Evolutionary conservation across 768 basidiomycete genomes (phyloP).

Genomic region (Lactarius hengduanensis): DNA sequence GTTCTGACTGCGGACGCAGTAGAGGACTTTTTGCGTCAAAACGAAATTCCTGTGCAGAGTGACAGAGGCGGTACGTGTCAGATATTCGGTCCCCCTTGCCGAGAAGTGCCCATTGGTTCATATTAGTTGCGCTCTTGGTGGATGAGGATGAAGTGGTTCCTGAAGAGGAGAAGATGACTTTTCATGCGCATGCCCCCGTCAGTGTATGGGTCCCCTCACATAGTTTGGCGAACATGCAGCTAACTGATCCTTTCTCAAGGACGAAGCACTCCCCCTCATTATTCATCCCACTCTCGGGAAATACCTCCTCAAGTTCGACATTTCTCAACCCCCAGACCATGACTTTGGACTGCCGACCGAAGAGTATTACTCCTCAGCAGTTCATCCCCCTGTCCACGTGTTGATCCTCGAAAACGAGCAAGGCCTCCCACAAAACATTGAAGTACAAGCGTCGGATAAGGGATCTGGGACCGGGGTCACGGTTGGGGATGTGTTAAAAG

Average conservation of each 20-base stretch:
- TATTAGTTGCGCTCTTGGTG: conserved; percentile 12
- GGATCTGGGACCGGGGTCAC: conserved; percentile 12
- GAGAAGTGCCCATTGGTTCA: not conserved
- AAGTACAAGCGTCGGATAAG: conserved; percentile 14
- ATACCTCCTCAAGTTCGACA: conserved; percentile 10
- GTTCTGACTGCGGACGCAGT: conserved; percentile 22
- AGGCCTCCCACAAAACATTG: conserved; percentile 23
- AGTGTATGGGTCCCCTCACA: not conserved
- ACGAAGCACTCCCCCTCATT: conserved; percentile 20
- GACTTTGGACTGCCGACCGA: no score
- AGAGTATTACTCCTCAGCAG: no score
- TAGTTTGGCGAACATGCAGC: no score
- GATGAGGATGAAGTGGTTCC: conserved; percentile 18
- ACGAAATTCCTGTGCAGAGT: conserved; percentile 13
- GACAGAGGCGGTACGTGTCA: conserved; percentile 22
- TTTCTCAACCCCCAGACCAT: no score
- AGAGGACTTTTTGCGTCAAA: conserved; percentile 24
- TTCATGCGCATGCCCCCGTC: conserved; percentile 14
- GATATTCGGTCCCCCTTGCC: not conserved
- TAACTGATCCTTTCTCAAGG: conserved; percentile 8
- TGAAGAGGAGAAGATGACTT: conserved; percentile 14
- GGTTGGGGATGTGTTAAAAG: conserved; percentile 21
- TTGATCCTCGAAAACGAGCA: conserved; percentile 16
- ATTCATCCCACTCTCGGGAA: conserved; percentile 22
- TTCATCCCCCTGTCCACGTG: no score